These are phyloP conservation scores for Cryptococcus amylolentus DNA, from an alignment of 1,284 basidiomycete species.

Conservation along the genomic window DNA sequence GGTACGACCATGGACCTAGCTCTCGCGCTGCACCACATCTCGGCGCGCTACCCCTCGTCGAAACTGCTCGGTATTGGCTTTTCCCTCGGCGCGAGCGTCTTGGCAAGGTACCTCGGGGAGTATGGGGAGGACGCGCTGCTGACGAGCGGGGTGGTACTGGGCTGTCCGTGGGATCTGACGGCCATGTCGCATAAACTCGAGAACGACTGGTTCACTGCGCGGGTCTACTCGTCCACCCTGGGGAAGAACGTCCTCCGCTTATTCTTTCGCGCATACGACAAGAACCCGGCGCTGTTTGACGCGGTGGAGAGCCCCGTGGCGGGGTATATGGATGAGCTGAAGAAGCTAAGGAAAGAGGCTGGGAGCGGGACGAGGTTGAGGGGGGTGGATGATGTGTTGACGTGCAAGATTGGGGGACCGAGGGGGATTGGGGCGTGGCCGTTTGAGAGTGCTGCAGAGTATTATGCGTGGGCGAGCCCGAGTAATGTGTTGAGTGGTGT, in stretches of 20 bases:
- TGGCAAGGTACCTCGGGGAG: slow-evolving; percentile 88
- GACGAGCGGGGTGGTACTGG: slow-evolving; percentile 70
- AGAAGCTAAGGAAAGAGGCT: slow-evolving; percentile 15
- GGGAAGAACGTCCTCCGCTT: slow-evolving; percentile 70
- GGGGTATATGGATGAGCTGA: slow-evolving; percentile 19
- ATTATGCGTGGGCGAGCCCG: slow-evolving; percentile 69
- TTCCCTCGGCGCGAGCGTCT: slow-evolving; percentile 87
- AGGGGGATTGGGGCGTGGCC: slow-evolving; percentile 62
- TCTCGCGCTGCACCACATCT: slow-evolving; percentile 72
- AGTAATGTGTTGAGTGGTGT: slow-evolving; percentile 39
- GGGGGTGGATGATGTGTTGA: slow-evolving; percentile 58
- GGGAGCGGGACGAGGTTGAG: slow-evolving; percentile 20
- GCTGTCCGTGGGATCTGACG: slow-evolving; percentile 56
- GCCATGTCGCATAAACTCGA: slow-evolving; percentile 54
- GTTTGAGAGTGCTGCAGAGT: slow-evolving; percentile 68
- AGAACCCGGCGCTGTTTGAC: slow-evolving; percentile 30
- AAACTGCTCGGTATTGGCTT: slow-evolving; percentile 85
- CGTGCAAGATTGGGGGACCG: slow-evolving; percentile 71
- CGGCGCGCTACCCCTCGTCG: slow-evolving; percentile 69
- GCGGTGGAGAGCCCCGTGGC: slow-evolving; percentile 11
- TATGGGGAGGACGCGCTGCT: slow-evolving; percentile 76
- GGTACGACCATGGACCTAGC: slow-evolving; percentile 78
- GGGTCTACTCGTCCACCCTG: slow-evolving; percentile 79
- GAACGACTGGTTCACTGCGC: slow-evolving; percentile 61
- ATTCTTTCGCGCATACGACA: slow-evolving; percentile 60